These are phyloP conservation scores for Backusella mclennaniae DNA, from an alignment of 192 early-diverging fungal genomes.

Conservation along the genomic window DNA sequence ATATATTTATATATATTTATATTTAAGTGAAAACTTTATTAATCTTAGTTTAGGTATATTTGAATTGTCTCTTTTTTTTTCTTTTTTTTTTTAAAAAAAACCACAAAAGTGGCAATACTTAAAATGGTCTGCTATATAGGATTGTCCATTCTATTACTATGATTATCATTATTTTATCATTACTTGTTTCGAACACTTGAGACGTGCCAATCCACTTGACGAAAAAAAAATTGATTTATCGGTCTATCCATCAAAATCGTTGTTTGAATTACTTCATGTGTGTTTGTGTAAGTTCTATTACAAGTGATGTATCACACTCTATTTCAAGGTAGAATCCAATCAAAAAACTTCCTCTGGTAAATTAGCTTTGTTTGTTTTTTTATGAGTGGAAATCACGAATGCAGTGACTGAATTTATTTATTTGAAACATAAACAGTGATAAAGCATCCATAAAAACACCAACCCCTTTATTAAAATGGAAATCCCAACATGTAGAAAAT, in stretches of 20 bases:
- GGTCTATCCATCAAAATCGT: background rate
- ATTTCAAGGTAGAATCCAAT: too few species aligned
- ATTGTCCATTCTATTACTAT: background rate
- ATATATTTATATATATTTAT: too few species aligned
- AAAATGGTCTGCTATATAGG: background rate
- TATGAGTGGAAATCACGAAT: background rate
- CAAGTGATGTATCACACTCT: background rate
- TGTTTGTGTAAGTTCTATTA: background rate
- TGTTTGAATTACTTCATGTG: background rate
- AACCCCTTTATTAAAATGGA: background rate
- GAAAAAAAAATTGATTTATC: background rate
- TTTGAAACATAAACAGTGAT: slow-evolving; percentile 3
- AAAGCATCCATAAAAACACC: background rate
- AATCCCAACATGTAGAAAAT: background rate
- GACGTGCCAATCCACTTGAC: background rate
- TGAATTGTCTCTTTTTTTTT: background rate
- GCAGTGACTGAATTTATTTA: background rate
- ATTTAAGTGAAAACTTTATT: too few species aligned
- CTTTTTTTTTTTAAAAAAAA: too few species aligned
- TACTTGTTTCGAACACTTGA: background rate
- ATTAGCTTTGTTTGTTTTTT: background rate
- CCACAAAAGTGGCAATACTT: background rate
- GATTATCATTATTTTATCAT: background rate
- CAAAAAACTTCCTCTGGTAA: background rate
- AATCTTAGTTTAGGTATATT: too few species aligned